Percentiles rank a stretch among this genome's conserved stretches.
These are phyloP conservation scores for Tanacetum coccineum DNA, from an alignment of 129 eudicot species.

Conservation along the genomic window DNA sequence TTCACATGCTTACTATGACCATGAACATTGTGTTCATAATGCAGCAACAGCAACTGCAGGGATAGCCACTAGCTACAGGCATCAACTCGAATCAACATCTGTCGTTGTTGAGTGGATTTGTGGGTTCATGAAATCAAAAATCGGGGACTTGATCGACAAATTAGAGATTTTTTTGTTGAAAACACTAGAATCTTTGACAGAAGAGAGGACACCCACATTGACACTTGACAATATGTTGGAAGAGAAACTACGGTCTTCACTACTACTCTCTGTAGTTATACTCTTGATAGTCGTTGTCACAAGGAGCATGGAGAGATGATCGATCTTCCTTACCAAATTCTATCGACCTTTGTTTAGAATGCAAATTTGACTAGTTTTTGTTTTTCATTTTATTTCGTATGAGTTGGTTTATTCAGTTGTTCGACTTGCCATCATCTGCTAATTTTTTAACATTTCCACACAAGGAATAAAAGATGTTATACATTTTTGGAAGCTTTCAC, in stretches of 20 bases:
- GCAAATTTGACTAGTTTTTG: neutral
- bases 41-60: conserved; percentile 25
- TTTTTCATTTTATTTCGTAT: neutral
- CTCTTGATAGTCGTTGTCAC: conserved; percentile 53
- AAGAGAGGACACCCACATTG: conserved; percentile 23
- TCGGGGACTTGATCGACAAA: conserved; percentile 38
- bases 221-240: conserved; percentile 33
- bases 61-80: neutral
- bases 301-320: conserved; percentile 33
- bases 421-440: no score
- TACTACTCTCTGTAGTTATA: conserved; percentile 51
- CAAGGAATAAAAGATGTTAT: no score
- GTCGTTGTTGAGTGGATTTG: conserved; percentile 45
- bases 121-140: conserved; percentile 30
- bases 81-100: conserved; percentile 35
- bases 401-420: neutral
- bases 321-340: neutral
- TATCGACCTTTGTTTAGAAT: no score
- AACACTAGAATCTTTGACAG: neutral
- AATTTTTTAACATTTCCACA: no score
- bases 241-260: conserved; percentile 47
- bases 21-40: neutral
- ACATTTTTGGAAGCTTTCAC: no score
- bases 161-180: conserved; percentile 31
- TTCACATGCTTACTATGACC: neutral